These are phyloP conservation scores for Cutaneotrichosporon daszewskae DNA, from an alignment of 1,284 basidiomycete genomes.

Conservation along the genomic window DNA sequence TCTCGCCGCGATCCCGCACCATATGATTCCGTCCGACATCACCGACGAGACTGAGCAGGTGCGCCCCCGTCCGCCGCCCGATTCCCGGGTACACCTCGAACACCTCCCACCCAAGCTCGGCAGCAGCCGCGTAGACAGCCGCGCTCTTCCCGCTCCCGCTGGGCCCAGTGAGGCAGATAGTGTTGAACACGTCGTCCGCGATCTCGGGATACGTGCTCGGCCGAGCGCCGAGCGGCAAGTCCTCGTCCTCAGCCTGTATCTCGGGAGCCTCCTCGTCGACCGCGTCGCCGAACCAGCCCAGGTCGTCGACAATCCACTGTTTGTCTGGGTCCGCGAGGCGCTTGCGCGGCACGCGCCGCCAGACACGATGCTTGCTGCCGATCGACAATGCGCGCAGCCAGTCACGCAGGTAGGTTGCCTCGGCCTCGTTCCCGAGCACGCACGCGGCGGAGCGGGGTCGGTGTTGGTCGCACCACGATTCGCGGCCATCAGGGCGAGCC, in stretches of 20 bases:
- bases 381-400: slow-evolving; percentile 73
- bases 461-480: slow-evolving; percentile 72
- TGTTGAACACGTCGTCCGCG: slow-evolving; percentile 59
- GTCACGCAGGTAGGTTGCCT: slow-evolving; percentile 67
- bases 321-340: slow-evolving; percentile 16
- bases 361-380: slow-evolving; percentile 38
- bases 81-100: slow-evolving; percentile 98
- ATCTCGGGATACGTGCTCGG: slow-evolving; percentile 31
- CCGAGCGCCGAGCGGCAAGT: slow-evolving; percentile 16
- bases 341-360: slow-evolving; percentile 24
- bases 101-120: slow-evolving; percentile 89
- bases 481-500: slow-evolving; percentile 32
- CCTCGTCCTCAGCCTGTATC: slow-evolving; percentile 21
- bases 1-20: slow-evolving; percentile 46
- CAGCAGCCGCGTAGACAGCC: slow-evolving; percentile 84
- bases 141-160: slow-evolving; percentile 86
- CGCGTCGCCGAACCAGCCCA: slow-evolving; percentile 31
- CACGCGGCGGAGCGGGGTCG: slow-evolving; percentile 65
- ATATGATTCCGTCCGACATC: slow-evolving; percentile 90
- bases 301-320: slow-evolving; percentile 47
- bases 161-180: slow-evolving; percentile 77
- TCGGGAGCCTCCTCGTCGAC: slow-evolving; percentile 23
- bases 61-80: slow-evolving; percentile 73
- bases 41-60: slow-evolving; percentile 75
- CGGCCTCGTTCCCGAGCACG: slow-evolving; percentile 73